phyloP scores from a whole-genome alignment of 352 stramenopile genomes.

The Globisporangium iwayamae region DNA sequence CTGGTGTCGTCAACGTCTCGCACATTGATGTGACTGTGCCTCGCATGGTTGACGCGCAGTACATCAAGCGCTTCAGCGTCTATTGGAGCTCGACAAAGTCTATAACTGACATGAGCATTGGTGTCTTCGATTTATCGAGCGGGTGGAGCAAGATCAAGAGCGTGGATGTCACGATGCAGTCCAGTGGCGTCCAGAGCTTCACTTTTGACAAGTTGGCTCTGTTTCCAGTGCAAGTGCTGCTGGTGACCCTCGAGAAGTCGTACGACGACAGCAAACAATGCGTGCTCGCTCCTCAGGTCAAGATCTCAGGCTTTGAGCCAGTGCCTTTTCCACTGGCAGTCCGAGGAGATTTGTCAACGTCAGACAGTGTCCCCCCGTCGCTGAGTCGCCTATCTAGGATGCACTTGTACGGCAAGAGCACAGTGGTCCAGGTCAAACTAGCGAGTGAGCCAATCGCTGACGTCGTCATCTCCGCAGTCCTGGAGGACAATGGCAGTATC shows the following conservation, averaged over 20 bases:
- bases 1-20: slow-evolving; percentile 29
- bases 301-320: slow-evolving; percentile 30
- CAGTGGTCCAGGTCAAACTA: slow-evolving; percentile 35
- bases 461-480: slow-evolving; percentile 35
- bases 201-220: slow-evolving; percentile 25
- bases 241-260: slow-evolving; percentile 49
- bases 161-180: slow-evolving; percentile 39
- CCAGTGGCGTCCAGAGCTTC: slow-evolving; percentile 35
- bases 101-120: slow-evolving; percentile 9
- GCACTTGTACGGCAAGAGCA: slow-evolving; percentile 36
- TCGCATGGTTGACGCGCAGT: slow-evolving; percentile 39
- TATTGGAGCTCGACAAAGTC: slow-evolving; percentile 35
- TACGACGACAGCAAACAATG: slow-evolving; percentile 49
- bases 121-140: slow-evolving; percentile 29
- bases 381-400: slow-evolving; percentile 51
- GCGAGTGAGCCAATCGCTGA: slow-evolving; percentile 53
- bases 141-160: slow-evolving; percentile 38
- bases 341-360: slow-evolving; percentile 35
- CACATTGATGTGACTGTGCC: slow-evolving; percentile 36
- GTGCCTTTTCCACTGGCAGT: slow-evolving; percentile 45
- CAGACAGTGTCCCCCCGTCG: slow-evolving; percentile 28
- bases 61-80: slow-evolving; percentile 40
- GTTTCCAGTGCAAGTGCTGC: slow-evolving; percentile 21
- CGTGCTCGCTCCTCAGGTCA: slow-evolving; percentile 31
- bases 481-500: slow-evolving; percentile 22